phyloP scores from a whole-genome alignment of 2,329 filamentous ascomycete genomes.

The Mycocentrospora acerina region DNA sequence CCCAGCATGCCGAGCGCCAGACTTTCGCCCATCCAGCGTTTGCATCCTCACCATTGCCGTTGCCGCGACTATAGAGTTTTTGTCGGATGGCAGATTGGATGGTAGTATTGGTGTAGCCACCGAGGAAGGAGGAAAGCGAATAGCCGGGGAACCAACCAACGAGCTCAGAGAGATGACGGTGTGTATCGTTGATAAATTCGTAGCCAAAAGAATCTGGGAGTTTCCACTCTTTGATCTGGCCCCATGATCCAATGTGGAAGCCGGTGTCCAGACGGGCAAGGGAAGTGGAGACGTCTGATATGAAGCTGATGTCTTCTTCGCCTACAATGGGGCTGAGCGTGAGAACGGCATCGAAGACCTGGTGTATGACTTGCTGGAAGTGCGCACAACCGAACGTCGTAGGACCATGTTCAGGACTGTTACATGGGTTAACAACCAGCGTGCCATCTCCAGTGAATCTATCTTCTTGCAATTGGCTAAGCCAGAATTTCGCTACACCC shows the following conservation, averaged over 20 bases:
- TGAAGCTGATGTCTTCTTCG: conserved; percentile 36
- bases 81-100: conserved; percentile 50
- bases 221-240: conserved; percentile 56
- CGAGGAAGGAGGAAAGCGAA: conserved; percentile 45
- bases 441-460: conserved; percentile 53
- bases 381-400: conserved; percentile 57
- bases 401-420: conserved; percentile 58
- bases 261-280: conserved; percentile 54
- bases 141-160: conserved; percentile 59
- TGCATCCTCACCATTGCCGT: conserved; percentile 50
- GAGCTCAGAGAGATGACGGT: conserved; percentile 59
- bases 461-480: conserved; percentile 56
- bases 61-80: conserved; percentile 51
- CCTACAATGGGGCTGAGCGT: conserved; percentile 15
- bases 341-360: conserved; percentile 39
- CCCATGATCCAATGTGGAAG: conserved; percentile 49
- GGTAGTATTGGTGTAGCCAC: conserved; percentile 48
- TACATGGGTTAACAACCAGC: conserved; percentile 60
- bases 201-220: conserved; percentile 42
- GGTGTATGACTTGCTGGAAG: conserved; percentile 54
- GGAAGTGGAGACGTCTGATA: conserved; percentile 42
- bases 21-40: conserved; percentile 62
- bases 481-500: conserved; percentile 58
- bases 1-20: conserved; percentile 60
- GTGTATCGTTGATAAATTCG: conserved; percentile 48